Conservation (phyloP, 2,329 filamentous ascomycete species). For the Apiospora rasikravindrae region DNA sequence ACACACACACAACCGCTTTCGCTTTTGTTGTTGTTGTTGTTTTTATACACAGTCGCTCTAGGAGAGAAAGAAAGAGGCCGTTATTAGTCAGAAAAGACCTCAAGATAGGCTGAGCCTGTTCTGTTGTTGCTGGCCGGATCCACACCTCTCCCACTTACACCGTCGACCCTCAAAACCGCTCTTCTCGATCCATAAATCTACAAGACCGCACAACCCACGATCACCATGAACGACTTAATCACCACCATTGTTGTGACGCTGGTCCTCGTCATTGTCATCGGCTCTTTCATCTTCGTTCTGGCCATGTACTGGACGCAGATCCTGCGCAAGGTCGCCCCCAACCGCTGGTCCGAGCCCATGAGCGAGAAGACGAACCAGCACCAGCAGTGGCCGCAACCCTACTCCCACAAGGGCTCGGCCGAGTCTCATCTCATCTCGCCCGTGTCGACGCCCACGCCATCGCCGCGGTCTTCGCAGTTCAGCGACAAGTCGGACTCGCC, state of each 20-base stretch:
- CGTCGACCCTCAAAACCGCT: neutral
- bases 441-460: neutral
- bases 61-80: neutral
- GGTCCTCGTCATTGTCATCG: conserved; percentile 19
- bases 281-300: conserved; percentile 4
- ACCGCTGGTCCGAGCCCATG: conserved; percentile 5
- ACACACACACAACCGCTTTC: neutral
- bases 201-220: neutral
- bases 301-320: conserved; percentile 18
- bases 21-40: neutral
- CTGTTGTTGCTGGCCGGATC: neutral
- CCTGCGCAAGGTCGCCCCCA: neutral
- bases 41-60: neutral
- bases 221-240: conserved; percentile 9
- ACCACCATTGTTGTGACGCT: conserved; percentile 14
- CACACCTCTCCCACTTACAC: neutral
- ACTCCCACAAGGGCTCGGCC: conserved; percentile 1
- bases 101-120: conserved; percentile 3
- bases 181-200: neutral
- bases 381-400: neutral
- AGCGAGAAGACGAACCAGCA: conserved; percentile 18
- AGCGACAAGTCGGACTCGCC: neutral
- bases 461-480: neutral
- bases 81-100: neutral
- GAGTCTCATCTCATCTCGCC: conserved; percentile 15